Conservation (phyloP, 768 basidiomycete species). For the Russula olivacea region DNA sequence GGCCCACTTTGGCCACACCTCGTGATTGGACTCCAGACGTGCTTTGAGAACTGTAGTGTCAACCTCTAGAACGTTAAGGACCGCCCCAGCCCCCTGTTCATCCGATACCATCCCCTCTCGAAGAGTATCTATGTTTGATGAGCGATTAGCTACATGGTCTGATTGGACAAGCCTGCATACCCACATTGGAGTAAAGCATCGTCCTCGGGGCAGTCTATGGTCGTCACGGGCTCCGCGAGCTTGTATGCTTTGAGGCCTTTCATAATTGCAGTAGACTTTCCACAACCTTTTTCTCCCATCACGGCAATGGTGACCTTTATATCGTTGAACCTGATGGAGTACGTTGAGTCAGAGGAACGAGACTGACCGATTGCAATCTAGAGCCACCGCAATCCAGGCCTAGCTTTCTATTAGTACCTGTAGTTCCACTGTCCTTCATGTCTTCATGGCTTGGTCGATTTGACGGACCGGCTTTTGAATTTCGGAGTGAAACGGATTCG, state of each 20-base stretch:
- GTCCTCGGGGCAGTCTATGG: conserved; percentile 23
- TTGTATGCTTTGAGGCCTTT: conserved; percentile 65
- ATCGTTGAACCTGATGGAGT: conserved; percentile 8
- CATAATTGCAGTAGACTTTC: conserved; percentile 77
- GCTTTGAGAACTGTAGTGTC: conserved; percentile 33
- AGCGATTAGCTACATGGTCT: conserved; percentile 29
- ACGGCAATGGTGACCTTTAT: conserved; percentile 59
- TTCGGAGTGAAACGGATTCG: neutral
- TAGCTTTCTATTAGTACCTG: neutral
- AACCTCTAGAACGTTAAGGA: conserved; percentile 32
- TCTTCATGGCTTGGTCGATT: conserved; percentile 5
- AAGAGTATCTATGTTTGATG: conserved; percentile 33
- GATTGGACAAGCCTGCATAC: conserved; percentile 27
- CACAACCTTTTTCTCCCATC: conserved; percentile 71
- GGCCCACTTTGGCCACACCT: conserved; percentile 47
- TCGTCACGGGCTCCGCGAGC: conserved; percentile 34
- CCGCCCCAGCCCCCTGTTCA: conserved; percentile 18
- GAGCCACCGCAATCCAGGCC: conserved; percentile 5
- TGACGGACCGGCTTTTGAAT: conserved; percentile 9
- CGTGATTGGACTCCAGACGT: conserved; percentile 27
- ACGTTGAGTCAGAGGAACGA: neutral
- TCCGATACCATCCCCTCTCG: conserved; percentile 35
- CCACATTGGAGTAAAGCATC: conserved; percentile 28
- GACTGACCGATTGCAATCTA: conserved; percentile 13
- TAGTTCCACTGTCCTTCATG: neutral